phyloP scores from a whole-genome alignment of 805 yeast genomes.

The Jamesozyma rosinii region DNA sequence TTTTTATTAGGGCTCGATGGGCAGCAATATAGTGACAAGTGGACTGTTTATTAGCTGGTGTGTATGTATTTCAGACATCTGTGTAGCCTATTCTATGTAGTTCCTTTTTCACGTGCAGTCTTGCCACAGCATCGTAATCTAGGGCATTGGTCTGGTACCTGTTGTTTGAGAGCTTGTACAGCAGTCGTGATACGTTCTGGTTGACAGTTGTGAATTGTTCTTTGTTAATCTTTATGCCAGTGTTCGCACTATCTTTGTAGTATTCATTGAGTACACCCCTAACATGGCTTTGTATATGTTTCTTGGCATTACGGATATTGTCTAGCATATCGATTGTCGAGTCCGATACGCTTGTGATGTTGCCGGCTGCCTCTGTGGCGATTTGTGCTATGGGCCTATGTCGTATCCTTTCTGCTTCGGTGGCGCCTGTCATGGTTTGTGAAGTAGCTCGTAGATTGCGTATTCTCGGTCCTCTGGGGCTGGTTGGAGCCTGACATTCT shows the following conservation, averaged over 20 bases:
- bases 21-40: neutral
- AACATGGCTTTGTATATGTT: constrained; percentile 48
- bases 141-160: constrained; percentile 1
- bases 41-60: no score
- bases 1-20: neutral
- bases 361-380: neutral
- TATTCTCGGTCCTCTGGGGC: no score
- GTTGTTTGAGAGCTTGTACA: constrained; percentile 36
- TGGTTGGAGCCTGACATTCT: constrained; percentile 7
- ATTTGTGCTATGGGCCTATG: neutral
- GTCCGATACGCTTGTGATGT: no score
- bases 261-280: constrained; percentile 43
- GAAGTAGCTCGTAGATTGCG: no score
- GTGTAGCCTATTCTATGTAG: constrained; percentile 3
- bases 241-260: constrained; percentile 26
- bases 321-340: neutral
- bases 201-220: constrained; percentile 51
- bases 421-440: no score
- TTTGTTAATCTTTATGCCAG: constrained; percentile 23
- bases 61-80: neutral
- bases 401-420: neutral
- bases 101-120: neutral
- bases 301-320: constrained; percentile 37
- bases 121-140: constrained; percentile 4
- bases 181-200: constrained; percentile 48